These are phyloP conservation scores for Phragmites australis DNA, from an alignment of 176 grass and related monocot genomes.

Conservation along the genomic window DNA sequence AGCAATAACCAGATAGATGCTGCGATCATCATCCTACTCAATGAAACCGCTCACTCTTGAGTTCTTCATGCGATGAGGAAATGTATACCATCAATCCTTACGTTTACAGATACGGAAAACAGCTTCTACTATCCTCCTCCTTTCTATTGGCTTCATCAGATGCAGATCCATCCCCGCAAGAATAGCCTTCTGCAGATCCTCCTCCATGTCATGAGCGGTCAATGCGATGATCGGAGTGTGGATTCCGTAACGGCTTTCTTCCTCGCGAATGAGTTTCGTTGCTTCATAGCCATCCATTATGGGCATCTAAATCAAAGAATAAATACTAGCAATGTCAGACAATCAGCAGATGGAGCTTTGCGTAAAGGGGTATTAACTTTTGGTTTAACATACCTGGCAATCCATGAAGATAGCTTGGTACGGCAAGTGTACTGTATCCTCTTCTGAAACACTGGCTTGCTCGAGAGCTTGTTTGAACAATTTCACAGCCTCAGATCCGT, in stretches of 20 bases:
- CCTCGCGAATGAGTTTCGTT: constrained; percentile 60
- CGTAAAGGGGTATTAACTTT: background rate
- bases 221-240: constrained; percentile 66
- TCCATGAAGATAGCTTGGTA: constrained; percentile 78
- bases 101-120: background rate
- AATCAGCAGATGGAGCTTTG: background rate
- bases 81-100: constrained; percentile 3
- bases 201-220: constrained; percentile 48
- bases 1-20: background rate
- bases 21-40: background rate
- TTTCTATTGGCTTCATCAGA: constrained; percentile 55
- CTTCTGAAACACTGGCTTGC: constrained; percentile 8
- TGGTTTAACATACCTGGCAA: constrained; percentile 53
- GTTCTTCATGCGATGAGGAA: background rate
- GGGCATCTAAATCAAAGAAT: constrained; percentile 56
- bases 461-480: constrained; percentile 58
- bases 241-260: constrained; percentile 52
- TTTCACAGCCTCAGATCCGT: constrained; percentile 57
- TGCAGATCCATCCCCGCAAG: constrained; percentile 63
- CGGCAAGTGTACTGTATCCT: background rate
- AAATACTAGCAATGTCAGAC: background rate
- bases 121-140: constrained; percentile 34
- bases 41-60: background rate
- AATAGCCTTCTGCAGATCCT: constrained; percentile 41
- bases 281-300: constrained; percentile 82